A percentile compares a stretch with the other conserved stretches of the same genome.
Evolutionary conservation across 345 rosid genomes (phyloP).

Genomic region (Geranium brycei): DNA sequence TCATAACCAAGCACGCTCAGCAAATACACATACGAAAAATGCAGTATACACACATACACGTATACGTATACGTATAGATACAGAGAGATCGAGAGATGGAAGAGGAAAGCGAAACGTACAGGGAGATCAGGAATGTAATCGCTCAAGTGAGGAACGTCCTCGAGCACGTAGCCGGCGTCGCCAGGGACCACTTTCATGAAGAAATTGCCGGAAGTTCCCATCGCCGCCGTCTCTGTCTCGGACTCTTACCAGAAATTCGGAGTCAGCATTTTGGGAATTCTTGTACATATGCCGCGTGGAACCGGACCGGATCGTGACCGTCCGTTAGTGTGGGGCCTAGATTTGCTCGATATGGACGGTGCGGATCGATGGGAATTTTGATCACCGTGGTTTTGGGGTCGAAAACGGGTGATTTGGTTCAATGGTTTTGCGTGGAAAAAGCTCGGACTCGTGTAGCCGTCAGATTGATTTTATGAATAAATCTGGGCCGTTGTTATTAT

Average conservation of each 20-base stretch:
- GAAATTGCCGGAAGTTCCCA: not conserved
- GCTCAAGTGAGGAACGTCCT: constrained; percentile 65
- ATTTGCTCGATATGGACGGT: not conserved
- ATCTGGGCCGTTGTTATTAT: too few species aligned
- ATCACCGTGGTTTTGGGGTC: not conserved
- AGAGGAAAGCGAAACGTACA: constrained; percentile 17
- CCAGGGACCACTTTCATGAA: constrained; percentile 31
- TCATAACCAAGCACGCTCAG: not conserved
- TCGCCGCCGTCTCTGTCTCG: not conserved
- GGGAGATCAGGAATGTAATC: constrained; percentile 62
- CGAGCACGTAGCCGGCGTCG: constrained; percentile 51
- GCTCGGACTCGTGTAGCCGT: too few species aligned
- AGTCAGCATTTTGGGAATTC: not conserved
- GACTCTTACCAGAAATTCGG: not conserved
- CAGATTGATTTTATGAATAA: too few species aligned
- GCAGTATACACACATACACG: not conserved
- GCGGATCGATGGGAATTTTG: not conserved
- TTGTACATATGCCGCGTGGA: not conserved
- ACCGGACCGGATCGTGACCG: too few species aligned
- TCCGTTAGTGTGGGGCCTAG: not conserved
- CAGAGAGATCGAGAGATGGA: not conserved
- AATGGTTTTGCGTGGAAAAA: not conserved
- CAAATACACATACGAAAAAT: not conserved
- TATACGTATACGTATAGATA: not conserved
- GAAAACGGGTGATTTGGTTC: not conserved